These are phyloP conservation scores for Calonectria pseudoturangicola DNA, from an alignment of 2,329 filamentous ascomycete species.

Conservation along the genomic window DNA sequence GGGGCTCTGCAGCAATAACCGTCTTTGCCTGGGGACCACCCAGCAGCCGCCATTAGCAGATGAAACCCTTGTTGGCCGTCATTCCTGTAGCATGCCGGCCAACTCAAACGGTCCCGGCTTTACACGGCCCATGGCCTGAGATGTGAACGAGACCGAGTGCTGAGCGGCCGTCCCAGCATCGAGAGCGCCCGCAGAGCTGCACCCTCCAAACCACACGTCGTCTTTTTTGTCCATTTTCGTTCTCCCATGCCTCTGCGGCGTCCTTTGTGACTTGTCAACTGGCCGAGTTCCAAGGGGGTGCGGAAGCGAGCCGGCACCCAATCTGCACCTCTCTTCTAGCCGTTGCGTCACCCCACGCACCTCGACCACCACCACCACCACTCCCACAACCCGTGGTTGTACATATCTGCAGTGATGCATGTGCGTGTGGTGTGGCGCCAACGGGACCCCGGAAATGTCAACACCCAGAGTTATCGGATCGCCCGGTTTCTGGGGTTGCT, in stretches of 20 bases:
- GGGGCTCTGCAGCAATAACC: constrained; percentile 27
- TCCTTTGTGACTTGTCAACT: constrained; percentile 12
- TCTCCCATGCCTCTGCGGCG: constrained; percentile 27
- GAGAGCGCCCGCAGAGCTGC: constrained; percentile 43
- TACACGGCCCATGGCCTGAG: constrained; percentile 8
- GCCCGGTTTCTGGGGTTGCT: constrained; percentile 24
- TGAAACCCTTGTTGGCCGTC: constrained; percentile 20
- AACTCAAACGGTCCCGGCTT: constrained; percentile 21
- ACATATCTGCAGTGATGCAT: constrained; percentile 21
- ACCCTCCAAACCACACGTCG: constrained; percentile 36
- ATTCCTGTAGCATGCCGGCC: constrained; percentile 20
- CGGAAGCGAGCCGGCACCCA: constrained; percentile 39
- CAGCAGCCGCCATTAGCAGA: constrained; percentile 6
- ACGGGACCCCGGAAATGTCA: neutral
- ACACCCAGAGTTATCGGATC: constrained; percentile 24
- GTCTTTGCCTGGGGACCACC: neutral
- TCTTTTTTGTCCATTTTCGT: constrained; percentile 25
- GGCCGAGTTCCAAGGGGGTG: constrained; percentile 28
- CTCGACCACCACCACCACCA: constrained; percentile 6
- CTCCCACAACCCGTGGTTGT: neutral
- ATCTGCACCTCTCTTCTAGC: constrained; percentile 13
- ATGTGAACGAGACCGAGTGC: constrained; percentile 3
- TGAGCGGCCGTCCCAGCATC: constrained; percentile 39
- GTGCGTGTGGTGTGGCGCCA: constrained; percentile 31
- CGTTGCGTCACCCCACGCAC: constrained; percentile 36